Percentiles rank a stretch among this genome's conserved stretches.
Evolutionary conservation across 1,284 basidiomycete genomes (phyloP).

Genomic region (Blastosporella zonata): DNA sequence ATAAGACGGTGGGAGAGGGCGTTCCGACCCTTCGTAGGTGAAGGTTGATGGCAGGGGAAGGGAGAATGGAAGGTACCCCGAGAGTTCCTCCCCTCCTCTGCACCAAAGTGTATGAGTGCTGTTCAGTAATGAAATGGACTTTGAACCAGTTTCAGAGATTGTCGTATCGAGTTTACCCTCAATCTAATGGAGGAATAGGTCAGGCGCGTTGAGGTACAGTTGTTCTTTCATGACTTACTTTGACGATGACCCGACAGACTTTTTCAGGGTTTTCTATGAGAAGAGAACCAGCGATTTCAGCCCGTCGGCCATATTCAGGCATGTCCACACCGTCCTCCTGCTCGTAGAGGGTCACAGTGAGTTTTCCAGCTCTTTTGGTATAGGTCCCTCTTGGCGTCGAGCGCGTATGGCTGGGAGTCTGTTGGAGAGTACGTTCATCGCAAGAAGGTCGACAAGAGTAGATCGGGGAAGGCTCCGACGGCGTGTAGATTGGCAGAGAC

Average conservation of each 20-base stretch:
- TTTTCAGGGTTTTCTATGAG: constrained; percentile 37
- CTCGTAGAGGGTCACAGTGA: constrained; percentile 35
- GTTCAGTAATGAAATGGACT: constrained; percentile 31
- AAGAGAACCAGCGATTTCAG: constrained; percentile 36
- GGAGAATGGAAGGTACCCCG: constrained; percentile 49
- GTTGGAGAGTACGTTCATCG: constrained; percentile 37
- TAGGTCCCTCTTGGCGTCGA: constrained; percentile 31
- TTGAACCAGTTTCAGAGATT: constrained; percentile 37
- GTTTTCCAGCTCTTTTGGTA: constrained; percentile 31
- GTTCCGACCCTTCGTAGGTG: constrained; percentile 28
- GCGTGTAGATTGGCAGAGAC: constrained; percentile 36
- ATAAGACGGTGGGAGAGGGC: constrained; percentile 53
- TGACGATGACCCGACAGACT: constrained; percentile 40
- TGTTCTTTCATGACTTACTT: constrained; percentile 33
- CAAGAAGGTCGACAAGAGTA: constrained; percentile 37
- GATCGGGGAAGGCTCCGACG: constrained; percentile 33
- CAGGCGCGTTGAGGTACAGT: constrained; percentile 6
- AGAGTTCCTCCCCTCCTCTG: constrained; percentile 28
- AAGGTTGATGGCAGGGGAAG: constrained; percentile 46
- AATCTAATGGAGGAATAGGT: constrained; percentile 36
- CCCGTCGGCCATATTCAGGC: constrained; percentile 36
- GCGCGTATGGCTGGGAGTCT: constrained; percentile 29
- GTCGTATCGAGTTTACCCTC: constrained; percentile 46
- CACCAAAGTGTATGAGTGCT: constrained; percentile 43
- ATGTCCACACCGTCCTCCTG: constrained; percentile 33